These are phyloP conservation scores for Phaffomyces antillensis DNA, from an alignment of 805 yeast species.

Conservation along the genomic window DNA sequence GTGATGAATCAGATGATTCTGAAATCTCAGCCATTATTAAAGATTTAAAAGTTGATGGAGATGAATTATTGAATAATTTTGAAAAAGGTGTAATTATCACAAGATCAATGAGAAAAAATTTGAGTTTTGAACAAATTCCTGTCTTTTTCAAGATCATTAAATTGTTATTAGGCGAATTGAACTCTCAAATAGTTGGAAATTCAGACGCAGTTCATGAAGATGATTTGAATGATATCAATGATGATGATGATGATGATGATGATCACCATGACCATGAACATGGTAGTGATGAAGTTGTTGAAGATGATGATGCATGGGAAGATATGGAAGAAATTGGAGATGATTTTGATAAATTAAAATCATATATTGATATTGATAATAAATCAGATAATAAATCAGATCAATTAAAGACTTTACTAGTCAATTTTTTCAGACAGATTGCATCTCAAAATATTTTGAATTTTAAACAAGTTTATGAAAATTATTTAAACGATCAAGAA, in stretches of 20 bases:
- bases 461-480: constrained; percentile 44
- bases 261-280: constrained; percentile 37
- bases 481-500: constrained; percentile 42
- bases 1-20: constrained; percentile 20
- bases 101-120: constrained; percentile 68
- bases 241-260: constrained; percentile 23
- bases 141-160: constrained; percentile 69
- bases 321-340: constrained; percentile 66
- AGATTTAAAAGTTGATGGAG: constrained; percentile 69
- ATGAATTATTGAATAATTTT: constrained; percentile 47
- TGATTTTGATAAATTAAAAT: constrained; percentile 53
- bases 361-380: constrained; percentile 41
- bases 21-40: constrained; percentile 21
- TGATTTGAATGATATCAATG: constrained; percentile 52
- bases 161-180: constrained; percentile 61
- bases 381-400: constrained; percentile 13
- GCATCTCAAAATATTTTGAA: constrained; percentile 40
- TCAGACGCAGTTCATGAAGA: constrained; percentile 40
- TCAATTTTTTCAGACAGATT: constrained; percentile 50
- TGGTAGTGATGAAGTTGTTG: constrained; percentile 53
- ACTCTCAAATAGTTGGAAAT: constrained; percentile 39
- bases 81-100: constrained; percentile 66
- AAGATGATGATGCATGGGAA: constrained; percentile 66
- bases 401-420: constrained; percentile 30
- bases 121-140: constrained; percentile 55